Evolutionary conservation across 2,329 filamentous ascomycete species (phyloP).

Genomic region (Coniella vitis): DNA sequence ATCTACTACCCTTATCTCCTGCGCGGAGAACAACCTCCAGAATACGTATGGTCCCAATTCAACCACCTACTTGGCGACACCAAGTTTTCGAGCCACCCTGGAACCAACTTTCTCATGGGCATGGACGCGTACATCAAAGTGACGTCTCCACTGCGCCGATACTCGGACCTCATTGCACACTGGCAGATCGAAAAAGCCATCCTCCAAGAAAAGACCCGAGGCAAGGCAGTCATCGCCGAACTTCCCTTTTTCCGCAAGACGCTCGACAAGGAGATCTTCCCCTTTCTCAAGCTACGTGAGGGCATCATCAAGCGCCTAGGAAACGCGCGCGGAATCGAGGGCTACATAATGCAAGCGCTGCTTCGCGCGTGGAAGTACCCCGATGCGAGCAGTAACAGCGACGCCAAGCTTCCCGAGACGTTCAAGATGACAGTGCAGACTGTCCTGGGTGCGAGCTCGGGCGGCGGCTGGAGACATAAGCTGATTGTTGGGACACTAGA

Average conservation of each 20-base stretch:
- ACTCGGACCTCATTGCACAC: constrained; percentile 55
- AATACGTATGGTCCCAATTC: constrained; percentile 26
- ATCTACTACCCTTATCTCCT: constrained; percentile 33
- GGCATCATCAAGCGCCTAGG: constrained; percentile 39
- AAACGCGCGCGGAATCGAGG: constrained; percentile 33
- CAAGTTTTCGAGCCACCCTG: constrained; percentile 45
- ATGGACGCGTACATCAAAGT: constrained; percentile 55
- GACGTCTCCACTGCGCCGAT: constrained; percentile 61
- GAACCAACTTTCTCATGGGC: constrained; percentile 51
- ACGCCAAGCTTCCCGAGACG: constrained; percentile 32
- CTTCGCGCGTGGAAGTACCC: constrained; percentile 52
- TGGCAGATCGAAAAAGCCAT: constrained; percentile 60
- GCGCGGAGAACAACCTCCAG: constrained; percentile 26
- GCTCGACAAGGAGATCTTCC: constrained; percentile 39
- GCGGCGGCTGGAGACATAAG: constrained; percentile 26
- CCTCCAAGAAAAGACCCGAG: constrained; percentile 33
- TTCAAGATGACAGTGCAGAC: constrained; percentile 42
- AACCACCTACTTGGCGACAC: constrained; percentile 41
- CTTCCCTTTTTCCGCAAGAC: constrained; percentile 38
- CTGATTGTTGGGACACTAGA: constrained; percentile 28
- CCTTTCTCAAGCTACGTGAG: constrained; percentile 46
- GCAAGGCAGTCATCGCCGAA: constrained; percentile 22
- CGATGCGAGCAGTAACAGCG: constrained; percentile 17
- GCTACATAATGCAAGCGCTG: constrained; percentile 55
- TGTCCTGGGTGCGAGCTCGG: constrained; percentile 22